Evolutionary conservation across 768 basidiomycete genomes (phyloP).

Genomic region (Ephemerocybe angulata): DNA sequence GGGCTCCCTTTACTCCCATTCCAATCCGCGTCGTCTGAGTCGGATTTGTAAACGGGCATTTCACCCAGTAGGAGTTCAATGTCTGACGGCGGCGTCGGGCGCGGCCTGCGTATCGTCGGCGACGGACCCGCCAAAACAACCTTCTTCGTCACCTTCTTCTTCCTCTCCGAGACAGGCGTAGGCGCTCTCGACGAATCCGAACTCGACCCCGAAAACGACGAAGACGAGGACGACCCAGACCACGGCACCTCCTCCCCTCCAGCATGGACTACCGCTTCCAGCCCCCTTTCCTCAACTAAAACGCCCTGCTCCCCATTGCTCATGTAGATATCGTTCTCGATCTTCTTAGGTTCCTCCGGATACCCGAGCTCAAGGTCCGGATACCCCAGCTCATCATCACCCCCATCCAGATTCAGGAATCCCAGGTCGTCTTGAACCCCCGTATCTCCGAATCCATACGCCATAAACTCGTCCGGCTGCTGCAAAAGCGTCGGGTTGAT

Average conservation of each 20-base stretch:
- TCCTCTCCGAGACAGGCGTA: neutral
- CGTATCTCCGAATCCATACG: neutral
- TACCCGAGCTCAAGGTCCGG: neutral
- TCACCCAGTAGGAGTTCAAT: neutral
- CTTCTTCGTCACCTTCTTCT: neutral
- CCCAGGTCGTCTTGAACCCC: neutral
- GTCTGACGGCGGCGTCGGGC: neutral
- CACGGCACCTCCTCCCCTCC: no score
- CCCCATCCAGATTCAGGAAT: neutral
- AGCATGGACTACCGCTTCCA: neutral
- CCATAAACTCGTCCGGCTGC: neutral
- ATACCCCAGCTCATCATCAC: neutral
- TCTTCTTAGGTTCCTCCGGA: no score
- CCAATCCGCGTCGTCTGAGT: constrained; percentile 1
- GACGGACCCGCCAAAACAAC: neutral
- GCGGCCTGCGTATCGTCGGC: neutral
- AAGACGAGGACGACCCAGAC: no score
- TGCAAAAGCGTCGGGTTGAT: constrained; percentile 1
- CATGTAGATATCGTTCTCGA: no score
- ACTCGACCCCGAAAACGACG: neutral
- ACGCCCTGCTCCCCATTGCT: no score
- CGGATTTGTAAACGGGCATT: neutral
- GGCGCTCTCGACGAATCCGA: neutral
- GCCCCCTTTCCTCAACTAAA: neutral
- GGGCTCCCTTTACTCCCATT: neutral